Evolutionary conservation across 805 yeast species (phyloP).

Genomic region (Hanseniaspora meyeri): DNA sequence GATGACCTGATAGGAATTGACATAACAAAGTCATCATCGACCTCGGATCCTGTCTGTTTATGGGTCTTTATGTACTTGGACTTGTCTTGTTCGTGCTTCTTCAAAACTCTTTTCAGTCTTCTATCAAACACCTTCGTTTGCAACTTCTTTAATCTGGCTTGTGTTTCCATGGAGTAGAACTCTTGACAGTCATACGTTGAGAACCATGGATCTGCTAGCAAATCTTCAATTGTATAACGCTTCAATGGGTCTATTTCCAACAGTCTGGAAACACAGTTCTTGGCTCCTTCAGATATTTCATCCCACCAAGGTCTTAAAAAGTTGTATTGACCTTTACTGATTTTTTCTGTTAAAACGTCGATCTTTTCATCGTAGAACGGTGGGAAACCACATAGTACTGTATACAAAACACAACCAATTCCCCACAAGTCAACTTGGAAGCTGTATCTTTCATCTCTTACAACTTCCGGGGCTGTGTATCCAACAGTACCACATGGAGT

Average conservation of each 20-base stretch:
- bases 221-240: slow-evolving; percentile 56
- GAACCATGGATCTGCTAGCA: slow-evolving; percentile 63
- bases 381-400: slow-evolving; percentile 91
- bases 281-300: slow-evolving; percentile 61
- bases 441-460: slow-evolving; percentile 81
- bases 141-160: neutral
- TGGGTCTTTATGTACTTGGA: slow-evolving; percentile 9
- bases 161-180: slow-evolving; percentile 3
- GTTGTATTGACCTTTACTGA: slow-evolving; percentile 58
- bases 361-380: slow-evolving; percentile 76
- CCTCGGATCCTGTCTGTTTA: neutral
- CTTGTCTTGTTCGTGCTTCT: slow-evolving; percentile 13
- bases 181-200: slow-evolving; percentile 23
- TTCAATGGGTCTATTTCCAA: slow-evolving; percentile 57
- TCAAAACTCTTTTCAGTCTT: slow-evolving; percentile 12
- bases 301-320: slow-evolving; percentile 83
- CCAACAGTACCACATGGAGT: slow-evolving; percentile 99
- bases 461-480: slow-evolving; percentile 96
- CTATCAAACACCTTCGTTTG: slow-evolving; percentile 7
- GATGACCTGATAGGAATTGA: slow-evolving; percentile 20
- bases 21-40: slow-evolving; percentile 19
- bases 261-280: slow-evolving; percentile 51
- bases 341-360: slow-evolving; percentile 55
- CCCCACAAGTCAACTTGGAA: slow-evolving; percentile 99
- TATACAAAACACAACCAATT: slow-evolving; percentile 87